phyloP scores from a whole-genome alignment of 176 grass and related monocot genomes.

The Alopecurus myosuroides region DNA sequence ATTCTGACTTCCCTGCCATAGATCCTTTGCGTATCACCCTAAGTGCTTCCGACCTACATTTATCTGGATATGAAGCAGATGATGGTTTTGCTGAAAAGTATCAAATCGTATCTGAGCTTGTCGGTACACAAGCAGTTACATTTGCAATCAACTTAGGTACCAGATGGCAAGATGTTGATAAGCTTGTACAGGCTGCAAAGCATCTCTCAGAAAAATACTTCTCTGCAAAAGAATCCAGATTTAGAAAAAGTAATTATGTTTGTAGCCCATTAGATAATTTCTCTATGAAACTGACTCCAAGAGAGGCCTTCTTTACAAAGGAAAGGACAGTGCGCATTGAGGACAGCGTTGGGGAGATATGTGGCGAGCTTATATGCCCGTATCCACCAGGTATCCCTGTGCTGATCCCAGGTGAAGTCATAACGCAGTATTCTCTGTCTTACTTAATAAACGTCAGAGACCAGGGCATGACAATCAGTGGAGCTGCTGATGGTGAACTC shows the following conservation, averaged over 20 bases:
- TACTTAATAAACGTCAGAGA: constrained; percentile 50
- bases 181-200: constrained; percentile 45
- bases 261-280: constrained; percentile 28
- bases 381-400: constrained; percentile 83
- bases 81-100: constrained; percentile 44
- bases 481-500: constrained; percentile 58
- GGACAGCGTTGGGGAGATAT: constrained; percentile 64
- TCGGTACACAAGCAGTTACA: constrained; percentile 53
- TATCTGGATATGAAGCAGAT: constrained; percentile 63
- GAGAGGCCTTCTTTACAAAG: constrained; percentile 74
- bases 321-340: constrained; percentile 47
- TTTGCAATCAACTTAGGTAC: constrained; percentile 78
- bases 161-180: constrained; percentile 44
- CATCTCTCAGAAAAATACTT: constrained; percentile 53
- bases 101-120: constrained; percentile 68
- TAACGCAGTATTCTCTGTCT: constrained; percentile 51
- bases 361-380: constrained; percentile 78
- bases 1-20: constrained; percentile 57
- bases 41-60: constrained; percentile 33
- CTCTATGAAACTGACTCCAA: constrained; percentile 50
- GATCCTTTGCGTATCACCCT: constrained; percentile 75
- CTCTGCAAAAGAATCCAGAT: constrained; percentile 10
- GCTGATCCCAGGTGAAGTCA: constrained; percentile 69
- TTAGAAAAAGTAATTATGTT: not conserved
- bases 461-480: constrained; percentile 57